Conservation (phyloP, 257 asterid species). For the Osmanthus fragrans region DNA sequence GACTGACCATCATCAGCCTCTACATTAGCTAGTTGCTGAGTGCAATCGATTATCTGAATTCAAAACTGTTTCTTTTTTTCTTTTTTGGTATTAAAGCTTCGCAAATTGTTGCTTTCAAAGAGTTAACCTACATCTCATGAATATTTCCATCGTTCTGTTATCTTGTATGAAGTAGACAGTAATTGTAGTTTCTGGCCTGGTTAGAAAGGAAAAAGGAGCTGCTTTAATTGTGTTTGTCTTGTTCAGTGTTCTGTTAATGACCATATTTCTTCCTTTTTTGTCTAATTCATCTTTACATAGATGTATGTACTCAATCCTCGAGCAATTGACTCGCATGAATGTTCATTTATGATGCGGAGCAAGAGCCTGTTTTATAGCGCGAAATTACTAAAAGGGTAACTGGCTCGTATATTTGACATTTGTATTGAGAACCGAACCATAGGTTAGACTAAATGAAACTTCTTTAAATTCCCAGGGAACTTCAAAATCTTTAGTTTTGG, state of each 20-base stretch:
- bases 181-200: slow-evolving; percentile 27
- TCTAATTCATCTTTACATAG: slow-evolving; percentile 19
- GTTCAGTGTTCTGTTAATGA: slow-evolving; percentile 17
- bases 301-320: background rate
- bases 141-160: slow-evolving; percentile 26
- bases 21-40: slow-evolving; percentile 32
- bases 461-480: background rate
- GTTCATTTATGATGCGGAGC: slow-evolving; percentile 7
- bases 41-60: slow-evolving; percentile 14
- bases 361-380: slow-evolving; percentile 6
- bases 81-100: background rate
- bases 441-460: background rate
- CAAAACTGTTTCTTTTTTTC: background rate
- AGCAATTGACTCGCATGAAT: slow-evolving; percentile 11
- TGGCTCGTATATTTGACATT: background rate
- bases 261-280: background rate
- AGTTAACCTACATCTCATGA: background rate
- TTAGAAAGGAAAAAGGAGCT: slow-evolving; percentile 27
- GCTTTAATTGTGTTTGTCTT: slow-evolving; percentile 18
- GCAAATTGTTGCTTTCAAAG: background rate
- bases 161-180: slow-evolving; percentile 25
- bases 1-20: slow-evolving; percentile 29
- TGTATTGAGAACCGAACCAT: background rate
- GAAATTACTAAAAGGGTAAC: slow-evolving; percentile 6
- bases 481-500: background rate